These are phyloP conservation scores for Chlamydomonas sp. DNA, from an alignment of 139 green algal genomes.

Conservation along the genomic window DNA sequence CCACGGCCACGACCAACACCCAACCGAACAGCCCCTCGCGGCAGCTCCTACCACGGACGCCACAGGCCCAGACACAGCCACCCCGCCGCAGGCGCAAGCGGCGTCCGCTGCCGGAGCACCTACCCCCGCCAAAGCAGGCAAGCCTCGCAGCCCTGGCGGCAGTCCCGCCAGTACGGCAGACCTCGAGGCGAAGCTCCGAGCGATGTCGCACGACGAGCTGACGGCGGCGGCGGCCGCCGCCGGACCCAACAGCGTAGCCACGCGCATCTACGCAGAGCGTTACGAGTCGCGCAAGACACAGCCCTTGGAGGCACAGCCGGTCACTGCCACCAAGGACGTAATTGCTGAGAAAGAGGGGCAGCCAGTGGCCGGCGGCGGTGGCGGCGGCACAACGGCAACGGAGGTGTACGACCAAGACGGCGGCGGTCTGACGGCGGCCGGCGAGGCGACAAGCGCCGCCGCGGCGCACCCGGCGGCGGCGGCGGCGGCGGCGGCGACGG, in stretches of 20 bases:
- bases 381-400: no score
- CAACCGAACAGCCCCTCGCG: background rate
- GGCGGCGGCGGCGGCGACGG: background rate
- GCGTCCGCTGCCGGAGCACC: no score
- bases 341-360: no score
- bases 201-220: slow-evolving; percentile 6
- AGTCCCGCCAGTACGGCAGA: background rate
- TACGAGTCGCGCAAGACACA: slow-evolving; percentile 12
- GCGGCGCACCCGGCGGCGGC: background rate
- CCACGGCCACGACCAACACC: background rate
- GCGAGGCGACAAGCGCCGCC: background rate
- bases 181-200: background rate
- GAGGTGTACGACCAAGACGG: no score
- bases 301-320: no score
- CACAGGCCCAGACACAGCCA: no score
- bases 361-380: no score
- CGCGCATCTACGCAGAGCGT: background rate
- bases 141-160: no score
- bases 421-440: no score
- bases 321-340: no score
- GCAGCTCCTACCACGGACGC: background rate
- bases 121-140: no score
- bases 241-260: slow-evolving; percentile 18
- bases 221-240: slow-evolving; percentile 17
- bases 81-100: no score